Percentiles rank a stretch among this genome's conserved stretches.
Conservation (phyloP, 345 rosid species). For the Raphanus sativus region DNA sequence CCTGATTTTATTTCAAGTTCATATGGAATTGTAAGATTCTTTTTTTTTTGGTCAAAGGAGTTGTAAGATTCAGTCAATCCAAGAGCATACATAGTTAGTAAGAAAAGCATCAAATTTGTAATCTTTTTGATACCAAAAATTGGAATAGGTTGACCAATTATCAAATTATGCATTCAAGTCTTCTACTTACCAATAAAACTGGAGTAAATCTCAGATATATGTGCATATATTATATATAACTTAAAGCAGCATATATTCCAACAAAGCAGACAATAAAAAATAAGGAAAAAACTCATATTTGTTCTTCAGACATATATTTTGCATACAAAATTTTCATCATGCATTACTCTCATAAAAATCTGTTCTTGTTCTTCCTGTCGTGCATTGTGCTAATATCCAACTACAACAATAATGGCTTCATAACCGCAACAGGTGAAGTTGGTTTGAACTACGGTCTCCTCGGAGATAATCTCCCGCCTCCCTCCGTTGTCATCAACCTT, state of each 20-base stretch:
- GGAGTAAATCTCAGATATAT: not conserved
- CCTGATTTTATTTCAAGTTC: not conserved
- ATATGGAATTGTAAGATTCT: not conserved
- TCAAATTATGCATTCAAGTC: no score
- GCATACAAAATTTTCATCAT: slow-evolving; percentile 12
- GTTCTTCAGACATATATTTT: not conserved
- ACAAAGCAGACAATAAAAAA: not conserved
- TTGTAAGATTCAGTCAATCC: not conserved
- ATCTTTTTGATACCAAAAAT: not conserved
- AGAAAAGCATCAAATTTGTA: not conserved
- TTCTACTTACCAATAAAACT: not conserved
- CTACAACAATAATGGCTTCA: slow-evolving; percentile 3
- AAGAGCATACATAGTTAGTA: not conserved
- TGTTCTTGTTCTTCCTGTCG: slow-evolving; percentile 15
- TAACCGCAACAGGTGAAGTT: not conserved
- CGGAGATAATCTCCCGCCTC: slow-evolving; percentile 47
- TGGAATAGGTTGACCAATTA: no score
- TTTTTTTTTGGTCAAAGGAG: not conserved
- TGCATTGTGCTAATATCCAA: not conserved
- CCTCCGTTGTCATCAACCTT: slow-evolving; percentile 41
- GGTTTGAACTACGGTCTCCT: slow-evolving; percentile 47
- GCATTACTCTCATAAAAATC: slow-evolving; percentile 1
- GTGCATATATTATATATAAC: not conserved
- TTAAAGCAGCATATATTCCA: not conserved
- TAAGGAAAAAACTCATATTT: not conserved